Evolutionary conservation across 75 land plant genomes (phyloP).

Genomic region (Selaginella tamariscina): DNA sequence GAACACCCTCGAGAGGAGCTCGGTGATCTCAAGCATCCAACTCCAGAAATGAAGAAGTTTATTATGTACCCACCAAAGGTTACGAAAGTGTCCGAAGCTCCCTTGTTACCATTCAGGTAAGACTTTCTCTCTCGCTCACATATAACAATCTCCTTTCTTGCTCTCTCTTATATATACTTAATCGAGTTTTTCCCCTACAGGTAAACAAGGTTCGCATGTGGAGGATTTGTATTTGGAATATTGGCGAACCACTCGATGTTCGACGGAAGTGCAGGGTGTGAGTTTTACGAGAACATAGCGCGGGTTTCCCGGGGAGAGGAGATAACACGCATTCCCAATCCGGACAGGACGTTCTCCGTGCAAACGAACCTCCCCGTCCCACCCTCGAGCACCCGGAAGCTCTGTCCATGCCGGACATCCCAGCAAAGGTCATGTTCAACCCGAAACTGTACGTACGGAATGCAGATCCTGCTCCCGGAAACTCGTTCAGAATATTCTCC

Average conservation of each 20-base stretch:
- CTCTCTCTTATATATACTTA: background rate
- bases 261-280: background rate
- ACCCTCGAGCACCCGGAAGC: slow-evolving; percentile 5
- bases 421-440: background rate
- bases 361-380: background rate
- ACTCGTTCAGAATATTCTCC: background rate
- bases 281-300: background rate
- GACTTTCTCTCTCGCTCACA: background rate
- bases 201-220: slow-evolving; percentile 5
- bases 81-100: background rate
- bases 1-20: background rate
- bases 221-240: background rate
- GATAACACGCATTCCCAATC: background rate
- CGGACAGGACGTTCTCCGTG: background rate
- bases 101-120: slow-evolving; percentile 10
- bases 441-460: background rate
- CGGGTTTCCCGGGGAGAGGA: background rate
- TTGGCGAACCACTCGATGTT: background rate
- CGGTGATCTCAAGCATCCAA: background rate
- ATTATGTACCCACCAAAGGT: background rate
- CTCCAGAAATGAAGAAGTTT: background rate
- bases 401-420: background rate
- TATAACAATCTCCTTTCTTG: too few relatives aligned
- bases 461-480: background rate
- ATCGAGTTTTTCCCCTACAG: background rate